Percentiles rank a stretch among this genome's conserved stretches.
These are phyloP conservation scores for Coemansia sp. DNA, from an alignment of 192 early-diverging fungal genomes.

Conservation along the genomic window DNA sequence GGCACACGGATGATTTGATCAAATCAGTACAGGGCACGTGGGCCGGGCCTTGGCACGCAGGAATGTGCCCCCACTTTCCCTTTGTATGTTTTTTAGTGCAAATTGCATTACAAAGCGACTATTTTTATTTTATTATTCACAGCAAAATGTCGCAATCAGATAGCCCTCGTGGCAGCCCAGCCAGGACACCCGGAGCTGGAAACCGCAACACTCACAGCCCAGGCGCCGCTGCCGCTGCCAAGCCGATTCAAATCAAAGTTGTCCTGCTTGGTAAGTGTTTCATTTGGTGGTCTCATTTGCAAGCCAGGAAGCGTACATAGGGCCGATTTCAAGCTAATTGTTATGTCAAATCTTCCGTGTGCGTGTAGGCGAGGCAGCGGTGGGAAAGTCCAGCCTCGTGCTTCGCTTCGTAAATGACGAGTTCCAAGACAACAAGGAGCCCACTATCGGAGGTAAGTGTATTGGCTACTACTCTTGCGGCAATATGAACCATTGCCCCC, in stretches of 20 bases:
- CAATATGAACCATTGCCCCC: not conserved
- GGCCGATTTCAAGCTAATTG: not conserved
- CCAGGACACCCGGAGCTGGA: not conserved
- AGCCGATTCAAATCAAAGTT: slow-evolving; percentile 95
- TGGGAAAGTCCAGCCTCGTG: slow-evolving; percentile 96
- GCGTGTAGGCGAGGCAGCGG: slow-evolving; percentile 80
- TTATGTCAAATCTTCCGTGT: not conserved
- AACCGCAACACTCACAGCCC: slow-evolving; percentile 18
- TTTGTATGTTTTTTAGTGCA: not conserved
- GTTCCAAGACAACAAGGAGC: slow-evolving; percentile 95
- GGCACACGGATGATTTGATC: not conserved
- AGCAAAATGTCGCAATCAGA: slow-evolving; percentile 40
- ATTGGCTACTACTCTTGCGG: not conserved
- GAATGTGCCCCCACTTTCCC: not conserved
- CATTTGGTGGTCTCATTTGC: slow-evolving; percentile 41
- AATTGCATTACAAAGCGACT: too few relatives aligned
- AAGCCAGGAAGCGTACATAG: too few relatives aligned
- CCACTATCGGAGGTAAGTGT: slow-evolving; percentile 83
- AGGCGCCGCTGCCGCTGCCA: slow-evolving; percentile 48
- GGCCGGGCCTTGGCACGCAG: not conserved
- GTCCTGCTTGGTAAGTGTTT: slow-evolving; percentile 68
- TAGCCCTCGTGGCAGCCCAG: slow-evolving; percentile 26
- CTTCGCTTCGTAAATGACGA: slow-evolving; percentile 92
- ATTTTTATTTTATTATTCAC: not conserved
- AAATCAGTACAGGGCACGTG: not conserved